phyloP scores from a whole-genome alignment of 495 filamentous ascomycete species.

The Penicillium odoratum region DNA sequence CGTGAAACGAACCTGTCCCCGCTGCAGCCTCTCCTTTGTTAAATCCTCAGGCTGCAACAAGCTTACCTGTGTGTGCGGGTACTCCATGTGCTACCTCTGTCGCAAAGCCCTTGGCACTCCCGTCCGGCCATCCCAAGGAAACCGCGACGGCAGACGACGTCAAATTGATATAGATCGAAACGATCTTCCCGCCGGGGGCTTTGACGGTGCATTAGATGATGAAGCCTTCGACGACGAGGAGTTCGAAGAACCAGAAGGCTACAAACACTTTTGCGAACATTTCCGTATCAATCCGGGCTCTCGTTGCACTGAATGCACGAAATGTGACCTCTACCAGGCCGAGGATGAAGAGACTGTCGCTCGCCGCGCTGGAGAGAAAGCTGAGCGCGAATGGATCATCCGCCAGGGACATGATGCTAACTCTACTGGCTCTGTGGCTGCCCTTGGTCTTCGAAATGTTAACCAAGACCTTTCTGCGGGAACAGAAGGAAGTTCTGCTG shows the following conservation, averaged over 20 bases:
- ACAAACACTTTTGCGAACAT: constrained; percentile 92
- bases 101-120: constrained; percentile 52
- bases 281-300: constrained; percentile 73
- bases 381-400: constrained; percentile 78
- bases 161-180: constrained; percentile 8
- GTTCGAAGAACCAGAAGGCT: constrained; percentile 62
- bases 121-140: constrained; percentile 11
- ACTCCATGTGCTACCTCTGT: constrained; percentile 95
- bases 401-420: constrained; percentile 51
- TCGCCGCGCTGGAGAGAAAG: constrained; percentile 70
- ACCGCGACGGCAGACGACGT: constrained; percentile 9
- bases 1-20: constrained; percentile 92
- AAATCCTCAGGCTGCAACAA: constrained; percentile 95
- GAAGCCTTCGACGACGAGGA: constrained; percentile 29
- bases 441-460: constrained; percentile 28
- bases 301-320: constrained; percentile 73
- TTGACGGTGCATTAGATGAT: constrained; percentile 12
- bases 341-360: constrained; percentile 85
- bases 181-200: constrained; percentile 16
- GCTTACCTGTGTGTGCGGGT: constrained; percentile 94
- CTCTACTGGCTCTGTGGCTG: constrained; percentile 12
- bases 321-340: constrained; percentile 84
- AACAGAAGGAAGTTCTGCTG: constrained; percentile 11
- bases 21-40: constrained; percentile 86
- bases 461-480: constrained; percentile 38